These are phyloP conservation scores for Byssothecium circinans DNA, from an alignment of 2,329 filamentous ascomycete species.

Conservation along the genomic window DNA sequence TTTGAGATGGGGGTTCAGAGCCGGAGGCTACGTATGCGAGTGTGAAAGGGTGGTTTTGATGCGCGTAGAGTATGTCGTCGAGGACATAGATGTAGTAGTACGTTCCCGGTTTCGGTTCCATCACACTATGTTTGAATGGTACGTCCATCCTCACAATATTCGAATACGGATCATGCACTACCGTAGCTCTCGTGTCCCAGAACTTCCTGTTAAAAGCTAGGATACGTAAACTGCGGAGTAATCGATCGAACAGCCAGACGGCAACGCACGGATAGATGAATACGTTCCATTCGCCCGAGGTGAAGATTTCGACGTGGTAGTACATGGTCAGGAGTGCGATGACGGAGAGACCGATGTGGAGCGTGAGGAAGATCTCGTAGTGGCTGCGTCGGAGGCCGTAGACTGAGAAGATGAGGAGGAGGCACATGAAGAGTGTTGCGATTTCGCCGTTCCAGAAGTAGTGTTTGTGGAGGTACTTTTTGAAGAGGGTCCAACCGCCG, in stretches of 20 bases:
- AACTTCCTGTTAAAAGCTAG: slow-evolving; percentile 48
- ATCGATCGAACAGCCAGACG: slow-evolving; percentile 56
- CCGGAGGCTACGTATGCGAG: slow-evolving; percentile 22
- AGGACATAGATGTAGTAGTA: slow-evolving; percentile 56
- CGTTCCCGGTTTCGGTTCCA: slow-evolving; percentile 48
- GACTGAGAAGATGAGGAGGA: slow-evolving; percentile 51
- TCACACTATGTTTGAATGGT: slow-evolving; percentile 34
- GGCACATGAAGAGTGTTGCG: slow-evolving; percentile 49
- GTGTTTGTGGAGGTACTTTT: slow-evolving; percentile 44
- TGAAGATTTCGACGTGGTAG: slow-evolving; percentile 58
- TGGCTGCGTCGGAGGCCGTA: slow-evolving; percentile 55
- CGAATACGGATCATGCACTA: slow-evolving; percentile 48
- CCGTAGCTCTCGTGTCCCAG: slow-evolving; percentile 42
- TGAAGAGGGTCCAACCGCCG: slow-evolving; percentile 44
- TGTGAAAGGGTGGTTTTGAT: slow-evolving; percentile 55
- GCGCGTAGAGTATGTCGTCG: slow-evolving; percentile 47
- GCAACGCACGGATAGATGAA: slow-evolving; percentile 55
- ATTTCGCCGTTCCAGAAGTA: slow-evolving; percentile 57
- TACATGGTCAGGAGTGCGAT: slow-evolving; percentile 55
- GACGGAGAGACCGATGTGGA: slow-evolving; percentile 46
- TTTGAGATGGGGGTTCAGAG: background rate
- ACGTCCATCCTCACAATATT: slow-evolving; percentile 54
- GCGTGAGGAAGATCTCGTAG: slow-evolving; percentile 49
- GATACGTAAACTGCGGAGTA: slow-evolving; percentile 50
- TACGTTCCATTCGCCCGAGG: slow-evolving; percentile 49